Percentiles rank a stretch among this genome's conserved stretches.
These are phyloP conservation scores for Ramichloridium luteum DNA, from an alignment of 2,329 filamentous ascomycete species.

Conservation along the genomic window DNA sequence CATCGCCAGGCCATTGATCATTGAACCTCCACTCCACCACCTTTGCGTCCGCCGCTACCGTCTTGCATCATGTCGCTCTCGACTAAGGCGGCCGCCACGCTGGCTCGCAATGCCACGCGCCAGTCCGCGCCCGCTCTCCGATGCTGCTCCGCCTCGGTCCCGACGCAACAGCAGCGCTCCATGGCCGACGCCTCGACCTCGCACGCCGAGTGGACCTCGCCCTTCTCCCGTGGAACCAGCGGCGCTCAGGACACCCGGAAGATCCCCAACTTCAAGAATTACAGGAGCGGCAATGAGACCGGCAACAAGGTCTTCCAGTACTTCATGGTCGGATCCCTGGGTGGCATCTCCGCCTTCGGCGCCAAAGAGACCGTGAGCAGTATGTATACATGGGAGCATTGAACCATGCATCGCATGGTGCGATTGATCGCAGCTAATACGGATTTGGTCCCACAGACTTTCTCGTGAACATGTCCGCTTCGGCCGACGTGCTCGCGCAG, in stretches of 20 bases:
- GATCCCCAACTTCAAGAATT: constrained; percentile 83
- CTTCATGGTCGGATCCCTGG: constrained; percentile 97
- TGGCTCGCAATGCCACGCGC: constrained; percentile 36
- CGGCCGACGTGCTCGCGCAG: constrained; percentile 95
- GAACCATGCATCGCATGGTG: no score
- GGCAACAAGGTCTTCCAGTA: constrained; percentile 85
- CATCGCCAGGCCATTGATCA: no score
- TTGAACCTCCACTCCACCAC: constrained; percentile 10
- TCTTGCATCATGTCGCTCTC: constrained; percentile 38
- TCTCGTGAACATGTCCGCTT: constrained; percentile 99
- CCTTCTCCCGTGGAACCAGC: constrained; percentile 39
- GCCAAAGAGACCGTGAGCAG: constrained; percentile 98
- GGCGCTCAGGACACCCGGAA: constrained; percentile 44
- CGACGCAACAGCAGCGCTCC: constrained; percentile 30
- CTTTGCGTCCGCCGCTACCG: constrained; percentile 14
- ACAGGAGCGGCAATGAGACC: constrained; percentile 56
- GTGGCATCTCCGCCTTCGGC: constrained; percentile 79
- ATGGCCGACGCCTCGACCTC: constrained; percentile 23
- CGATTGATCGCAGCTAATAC: constrained; percentile 8
- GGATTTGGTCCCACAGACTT: constrained; percentile 62
- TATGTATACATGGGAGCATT: constrained; percentile 38
- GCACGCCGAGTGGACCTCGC: constrained; percentile 38
- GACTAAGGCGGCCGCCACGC: constrained; percentile 33
- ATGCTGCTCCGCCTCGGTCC: constrained; percentile 30
- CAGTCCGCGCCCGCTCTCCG: constrained; percentile 35